phyloP scores from a whole-genome alignment of 768 basidiomycete genomes.

The Auricularia cornea region DNA sequence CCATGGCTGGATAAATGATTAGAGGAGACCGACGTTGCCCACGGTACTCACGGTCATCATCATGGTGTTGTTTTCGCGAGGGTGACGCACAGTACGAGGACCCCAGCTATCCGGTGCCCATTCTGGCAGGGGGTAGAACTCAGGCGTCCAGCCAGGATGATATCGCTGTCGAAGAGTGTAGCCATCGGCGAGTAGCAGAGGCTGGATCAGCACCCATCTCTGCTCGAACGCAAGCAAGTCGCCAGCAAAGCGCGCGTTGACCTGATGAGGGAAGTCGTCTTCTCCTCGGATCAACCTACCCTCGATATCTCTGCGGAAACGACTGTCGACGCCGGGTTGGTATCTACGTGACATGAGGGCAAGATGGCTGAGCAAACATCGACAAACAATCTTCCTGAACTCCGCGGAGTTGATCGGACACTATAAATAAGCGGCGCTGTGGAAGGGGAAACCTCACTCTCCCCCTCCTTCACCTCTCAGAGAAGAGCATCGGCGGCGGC shows the following conservation, averaged over 20 bases:
- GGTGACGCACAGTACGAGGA: neutral
- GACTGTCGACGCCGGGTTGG: neutral
- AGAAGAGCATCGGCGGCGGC: no score
- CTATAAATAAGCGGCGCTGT: no score
- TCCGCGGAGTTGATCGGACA: no score
- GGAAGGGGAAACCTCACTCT: no score
- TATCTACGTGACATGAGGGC: neutral
- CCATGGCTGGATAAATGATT: neutral
- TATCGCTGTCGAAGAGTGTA: neutral
- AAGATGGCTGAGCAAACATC: neutral
- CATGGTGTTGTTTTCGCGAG: neutral
- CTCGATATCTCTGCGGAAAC: neutral
- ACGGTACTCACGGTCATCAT: neutral
- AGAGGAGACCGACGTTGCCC: neutral
- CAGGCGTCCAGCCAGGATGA: neutral
- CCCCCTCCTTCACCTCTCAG: no score
- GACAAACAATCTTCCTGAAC: no score
- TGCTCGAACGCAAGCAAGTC: neutral
- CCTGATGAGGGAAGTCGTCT: no score
- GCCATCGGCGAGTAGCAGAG: neutral
- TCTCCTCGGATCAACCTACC: neutral
- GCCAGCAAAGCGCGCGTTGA: neutral
- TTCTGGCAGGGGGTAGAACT: neutral
- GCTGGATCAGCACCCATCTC: neutral
- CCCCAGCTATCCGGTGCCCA: neutral